Evolutionary conservation across 345 rosid species (phyloP).

Genomic region (Geranium rotundifolium): DNA sequence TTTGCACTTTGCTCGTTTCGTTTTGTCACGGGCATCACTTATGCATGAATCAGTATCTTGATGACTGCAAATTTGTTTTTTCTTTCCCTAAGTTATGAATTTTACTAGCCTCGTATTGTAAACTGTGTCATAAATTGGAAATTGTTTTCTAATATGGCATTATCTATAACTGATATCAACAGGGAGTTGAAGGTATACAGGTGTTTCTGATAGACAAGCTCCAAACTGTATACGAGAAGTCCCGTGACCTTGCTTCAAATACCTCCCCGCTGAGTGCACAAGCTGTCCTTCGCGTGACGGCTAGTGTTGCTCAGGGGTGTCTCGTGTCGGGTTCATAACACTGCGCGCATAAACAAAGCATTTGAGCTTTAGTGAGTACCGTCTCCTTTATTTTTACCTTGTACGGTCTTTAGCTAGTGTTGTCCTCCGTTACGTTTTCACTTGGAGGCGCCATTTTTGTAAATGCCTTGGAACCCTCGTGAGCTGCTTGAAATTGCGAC

Average conservation of each 20-base stretch:
- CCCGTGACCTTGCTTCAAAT: slow-evolving; percentile 16
- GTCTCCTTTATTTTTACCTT: neutral
- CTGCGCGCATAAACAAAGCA: neutral
- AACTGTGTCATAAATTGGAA: no score
- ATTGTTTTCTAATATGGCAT: neutral
- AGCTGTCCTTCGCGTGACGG: slow-evolving; percentile 75
- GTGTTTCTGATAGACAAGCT: slow-evolving; percentile 72
- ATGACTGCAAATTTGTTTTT: neutral
- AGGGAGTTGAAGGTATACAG: slow-evolving; percentile 48
- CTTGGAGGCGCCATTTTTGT: neutral
- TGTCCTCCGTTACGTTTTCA: neutral
- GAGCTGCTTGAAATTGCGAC: neutral
- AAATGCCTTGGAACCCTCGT: neutral
- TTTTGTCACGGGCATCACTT: neutral
- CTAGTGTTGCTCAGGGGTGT: slow-evolving; percentile 47
- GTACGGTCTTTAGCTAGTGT: slow-evolving; percentile 11
- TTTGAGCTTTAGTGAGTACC: slow-evolving; percentile 8
- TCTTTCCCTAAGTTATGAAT: neutral
- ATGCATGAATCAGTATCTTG: neutral
- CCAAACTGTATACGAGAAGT: slow-evolving; percentile 59
- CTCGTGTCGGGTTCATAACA: slow-evolving; percentile 38
- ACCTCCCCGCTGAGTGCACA: slow-evolving; percentile 69
- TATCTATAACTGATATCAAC: neutral
- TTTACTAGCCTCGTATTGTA: neutral
- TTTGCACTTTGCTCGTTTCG: neutral